These are phyloP conservation scores for Quambalaria eucalypti DNA, from an alignment of 1,284 basidiomycete species.

Conservation along the genomic window DNA sequence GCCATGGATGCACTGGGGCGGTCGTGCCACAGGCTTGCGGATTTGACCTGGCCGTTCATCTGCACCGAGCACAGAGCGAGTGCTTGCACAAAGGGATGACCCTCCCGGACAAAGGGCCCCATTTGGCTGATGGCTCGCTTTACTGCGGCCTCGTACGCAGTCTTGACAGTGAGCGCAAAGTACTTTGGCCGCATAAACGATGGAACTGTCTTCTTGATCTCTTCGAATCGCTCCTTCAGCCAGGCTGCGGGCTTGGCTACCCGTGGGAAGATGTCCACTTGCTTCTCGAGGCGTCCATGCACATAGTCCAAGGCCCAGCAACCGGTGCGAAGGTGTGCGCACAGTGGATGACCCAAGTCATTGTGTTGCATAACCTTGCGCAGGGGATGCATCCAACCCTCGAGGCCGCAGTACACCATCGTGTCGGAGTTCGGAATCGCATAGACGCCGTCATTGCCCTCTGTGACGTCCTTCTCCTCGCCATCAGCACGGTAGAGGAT, in stretches of 20 bases:
- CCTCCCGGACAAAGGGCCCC: slow-evolving; percentile 27
- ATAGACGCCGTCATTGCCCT: slow-evolving; percentile 32
- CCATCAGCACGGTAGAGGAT: slow-evolving; percentile 38
- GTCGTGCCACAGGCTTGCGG: slow-evolving; percentile 35
- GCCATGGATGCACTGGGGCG: slow-evolving; percentile 38
- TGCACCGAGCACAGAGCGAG: slow-evolving; percentile 36
- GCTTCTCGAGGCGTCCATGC: slow-evolving; percentile 57
- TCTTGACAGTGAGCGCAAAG: slow-evolving; percentile 35
- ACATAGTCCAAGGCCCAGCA: slow-evolving; percentile 40
- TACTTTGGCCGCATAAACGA: slow-evolving; percentile 42
- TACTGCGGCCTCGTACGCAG: slow-evolving; percentile 29
- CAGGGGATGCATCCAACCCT: slow-evolving; percentile 35
- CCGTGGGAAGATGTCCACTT: slow-evolving; percentile 17
- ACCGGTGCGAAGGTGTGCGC: slow-evolving; percentile 33
- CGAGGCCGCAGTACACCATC: slow-evolving; percentile 36
- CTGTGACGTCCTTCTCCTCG: slow-evolving; percentile 37
- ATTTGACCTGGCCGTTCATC: slow-evolving; percentile 39
- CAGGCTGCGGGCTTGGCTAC: slow-evolving; percentile 25
- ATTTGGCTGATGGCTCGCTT: slow-evolving; percentile 27
- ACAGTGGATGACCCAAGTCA: slow-evolving; percentile 38
- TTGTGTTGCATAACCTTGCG: slow-evolving; percentile 25
- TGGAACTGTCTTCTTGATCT: slow-evolving; percentile 26
- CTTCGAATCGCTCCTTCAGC: slow-evolving; percentile 33
- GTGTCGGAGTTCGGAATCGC: slow-evolving; percentile 17
- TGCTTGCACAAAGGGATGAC: slow-evolving; percentile 34